These are phyloP conservation scores for Ogataea nitratoaversa DNA, from an alignment of 805 yeast species.

Conservation along the genomic window DNA sequence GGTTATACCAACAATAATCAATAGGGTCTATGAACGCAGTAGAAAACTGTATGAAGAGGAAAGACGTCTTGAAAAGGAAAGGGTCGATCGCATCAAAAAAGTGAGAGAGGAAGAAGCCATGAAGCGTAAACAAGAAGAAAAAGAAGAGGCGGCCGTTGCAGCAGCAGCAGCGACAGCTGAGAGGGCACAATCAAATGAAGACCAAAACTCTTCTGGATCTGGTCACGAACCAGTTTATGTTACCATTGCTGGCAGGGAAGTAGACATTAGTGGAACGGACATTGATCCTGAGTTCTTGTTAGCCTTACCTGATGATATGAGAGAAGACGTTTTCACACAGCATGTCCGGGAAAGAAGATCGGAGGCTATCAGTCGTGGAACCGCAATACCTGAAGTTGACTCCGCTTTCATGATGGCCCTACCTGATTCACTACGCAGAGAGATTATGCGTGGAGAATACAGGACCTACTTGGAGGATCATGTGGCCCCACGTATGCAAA, in stretches of 20 bases:
- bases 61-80: constrained; percentile 23
- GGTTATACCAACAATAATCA: constrained; percentile 40
- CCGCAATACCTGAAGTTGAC: constrained; percentile 61
- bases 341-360: constrained; percentile 74
- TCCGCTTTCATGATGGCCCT: constrained; percentile 77
- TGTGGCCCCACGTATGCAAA: constrained; percentile 12
- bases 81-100: constrained; percentile 27
- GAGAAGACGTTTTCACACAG: constrained; percentile 87
- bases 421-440: constrained; percentile 44
- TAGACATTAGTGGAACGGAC: constrained; percentile 85
- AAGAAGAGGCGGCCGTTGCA: constrained; percentile 31
- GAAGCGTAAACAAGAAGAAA: constrained; percentile 26
- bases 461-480: constrained; percentile 15
- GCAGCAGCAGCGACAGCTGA: constrained; percentile 13
- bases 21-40: constrained; percentile 47
- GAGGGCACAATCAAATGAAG: constrained; percentile 14
- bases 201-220: constrained; percentile 5
- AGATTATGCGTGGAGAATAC: constrained; percentile 28
- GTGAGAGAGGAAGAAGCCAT: constrained; percentile 28
- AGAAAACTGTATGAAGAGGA: constrained; percentile 31
- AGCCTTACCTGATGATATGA: constrained; percentile 88
- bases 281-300: constrained; percentile 88
- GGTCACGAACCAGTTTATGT: constrained; percentile 53
- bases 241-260: constrained; percentile 68
- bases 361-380: constrained; percentile 40